A percentile compares a stretch with the other conserved stretches of the same genome.
Evolutionary conservation across 345 rosid genomes (phyloP).

Genomic region (Orychophragmus violaceus): DNA sequence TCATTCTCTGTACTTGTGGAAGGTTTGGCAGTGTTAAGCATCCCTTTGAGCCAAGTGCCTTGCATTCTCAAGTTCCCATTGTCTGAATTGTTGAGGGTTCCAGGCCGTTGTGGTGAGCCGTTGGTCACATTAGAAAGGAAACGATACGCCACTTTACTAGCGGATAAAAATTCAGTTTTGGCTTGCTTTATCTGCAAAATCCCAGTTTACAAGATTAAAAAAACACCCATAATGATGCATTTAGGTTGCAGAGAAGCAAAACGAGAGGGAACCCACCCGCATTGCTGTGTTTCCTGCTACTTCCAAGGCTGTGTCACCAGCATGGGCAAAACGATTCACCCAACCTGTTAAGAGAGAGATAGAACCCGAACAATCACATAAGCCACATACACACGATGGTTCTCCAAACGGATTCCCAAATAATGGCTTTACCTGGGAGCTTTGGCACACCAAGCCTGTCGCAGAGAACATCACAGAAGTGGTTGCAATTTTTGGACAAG

Average conservation of each 20-base stretch:
- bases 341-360: conserved; percentile 50
- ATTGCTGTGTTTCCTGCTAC: conserved; percentile 84
- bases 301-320: conserved; percentile 87
- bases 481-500: conserved; percentile 88
- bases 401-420: neutral
- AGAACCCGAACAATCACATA: neutral
- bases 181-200: conserved; percentile 83
- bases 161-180: conserved; percentile 84
- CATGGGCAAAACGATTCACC: conserved; percentile 96
- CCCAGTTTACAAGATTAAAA: conserved; percentile 3
- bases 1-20: conserved; percentile 33
- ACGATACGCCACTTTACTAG: conserved; percentile 96
- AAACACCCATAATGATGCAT: neutral
- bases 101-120: conserved; percentile 28
- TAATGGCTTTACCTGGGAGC: conserved; percentile 66
- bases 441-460: conserved; percentile 80
- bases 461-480: conserved; percentile 87
- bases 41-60: conserved; percentile 74
- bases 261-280: conserved; percentile 42
- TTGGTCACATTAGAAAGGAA: conserved; percentile 55
- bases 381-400: neutral
- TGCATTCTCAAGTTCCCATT: conserved; percentile 58
- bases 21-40: conserved; percentile 52
- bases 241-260: neutral
- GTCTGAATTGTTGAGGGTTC: conserved; percentile 50